phyloP scores from a whole-genome alignment of 345 rosid genomes.

The Bretschneidera sinensis region DNA sequence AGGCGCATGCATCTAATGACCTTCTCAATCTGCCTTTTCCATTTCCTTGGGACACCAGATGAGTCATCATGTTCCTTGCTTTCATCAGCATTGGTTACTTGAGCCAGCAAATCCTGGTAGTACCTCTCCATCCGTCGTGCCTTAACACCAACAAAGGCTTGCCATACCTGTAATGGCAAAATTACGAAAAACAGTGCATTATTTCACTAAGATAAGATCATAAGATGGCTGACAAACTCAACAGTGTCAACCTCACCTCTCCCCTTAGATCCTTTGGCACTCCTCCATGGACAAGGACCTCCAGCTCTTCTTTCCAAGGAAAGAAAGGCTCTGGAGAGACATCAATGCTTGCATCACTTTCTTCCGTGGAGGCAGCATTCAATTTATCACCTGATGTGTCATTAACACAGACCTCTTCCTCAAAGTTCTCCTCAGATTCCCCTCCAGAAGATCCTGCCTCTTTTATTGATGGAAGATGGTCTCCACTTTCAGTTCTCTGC shows the following conservation, averaged over 20 bases:
- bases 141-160: constrained; percentile 92
- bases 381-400: constrained; percentile 25
- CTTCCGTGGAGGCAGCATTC: constrained; percentile 17
- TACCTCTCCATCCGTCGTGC: constrained; percentile 71
- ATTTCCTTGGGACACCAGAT: constrained; percentile 44
- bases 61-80: constrained; percentile 31
- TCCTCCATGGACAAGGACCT: constrained; percentile 88
- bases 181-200: constrained; percentile 2
- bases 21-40: constrained; percentile 97
- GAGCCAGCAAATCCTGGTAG: constrained; percentile 69
- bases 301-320: constrained; percentile 80
- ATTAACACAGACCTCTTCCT: constrained; percentile 30
- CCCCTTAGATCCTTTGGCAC: constrained; percentile 95
- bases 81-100: constrained; percentile 44
- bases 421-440: constrained; percentile 34
- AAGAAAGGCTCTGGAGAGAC: constrained; percentile 38
- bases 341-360: constrained; percentile 18
- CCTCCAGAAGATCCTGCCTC: constrained; percentile 28
- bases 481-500: constrained; percentile 18
- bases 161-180: constrained; percentile 72
- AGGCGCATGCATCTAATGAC: constrained; percentile 59
- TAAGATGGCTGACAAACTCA: constrained; percentile 14
- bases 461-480: constrained; percentile 36
- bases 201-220: constrained; percentile 4
- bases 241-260: constrained; percentile 47